Base-by-base conservation (phyloP, 495 filamentous ascomycete species). In the Tuber calosporum region DNA sequence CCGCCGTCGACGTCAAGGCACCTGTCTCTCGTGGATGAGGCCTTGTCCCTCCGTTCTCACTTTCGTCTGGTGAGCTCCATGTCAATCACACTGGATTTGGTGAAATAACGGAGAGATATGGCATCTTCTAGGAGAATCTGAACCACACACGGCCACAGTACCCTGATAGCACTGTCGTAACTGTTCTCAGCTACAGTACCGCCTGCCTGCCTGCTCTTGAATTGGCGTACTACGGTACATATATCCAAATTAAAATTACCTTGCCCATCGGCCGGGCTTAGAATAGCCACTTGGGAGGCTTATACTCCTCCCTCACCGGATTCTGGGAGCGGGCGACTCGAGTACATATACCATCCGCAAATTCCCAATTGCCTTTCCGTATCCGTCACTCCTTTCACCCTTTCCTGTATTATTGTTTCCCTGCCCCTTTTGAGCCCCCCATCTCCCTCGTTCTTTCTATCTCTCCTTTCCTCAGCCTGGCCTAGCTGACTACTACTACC, bases 401-500 rank as follows among this genome's bases (percentile, higher is more conserved):
- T 34, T 19, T 6, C 7, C 13, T 15, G 15, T 34, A 62, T 34
- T 7, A 6, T 34, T 34, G 53, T 34, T 34, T 34, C 30, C 7
- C 6, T 15, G n/a, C n/a, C n/a, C n/a, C n/a, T 17, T 62, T 62
- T 17, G 4, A 15, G 11, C 53, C 48, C 20, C 53, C 30, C 53
- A 34, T 17, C 15, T 45, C 68, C 66, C 26, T 48, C 66, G 22
- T 36, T 41, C 15, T 48, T 39, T 42, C 17, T 22, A 36, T 26
- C n/a, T 37, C 41, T 39, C 17, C 2, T 19, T 45, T 67, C 13
- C n/a, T 38, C 22, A 34, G 13, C 26, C 26, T 8, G 26, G 39
- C 45, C 22, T 19, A 34, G 48, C 37, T 48, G 39, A 71, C 68
- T 62, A n/a, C 68, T 62, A n/a, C 72, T 40, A 48, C 40, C n/a